These are phyloP conservation scores for Penicillium mononematosum DNA, from an alignment of 495 filamentous ascomycete species.

Conservation along the genomic window DNA sequence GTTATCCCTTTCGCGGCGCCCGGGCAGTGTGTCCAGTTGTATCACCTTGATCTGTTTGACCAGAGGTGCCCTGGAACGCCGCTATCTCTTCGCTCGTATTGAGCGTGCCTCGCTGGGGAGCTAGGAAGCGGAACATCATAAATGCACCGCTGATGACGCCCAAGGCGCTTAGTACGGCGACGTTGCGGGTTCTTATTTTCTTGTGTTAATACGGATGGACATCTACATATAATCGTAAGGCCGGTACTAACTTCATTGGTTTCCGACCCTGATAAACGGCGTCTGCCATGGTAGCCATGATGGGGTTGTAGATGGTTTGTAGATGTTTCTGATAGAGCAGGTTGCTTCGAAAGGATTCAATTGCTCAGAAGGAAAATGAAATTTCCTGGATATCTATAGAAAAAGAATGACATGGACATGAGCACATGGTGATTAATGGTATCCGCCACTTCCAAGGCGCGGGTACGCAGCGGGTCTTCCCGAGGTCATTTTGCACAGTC, in stretches of 20 bases:
- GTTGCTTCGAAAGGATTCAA: not conserved
- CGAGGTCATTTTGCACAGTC: too few relatives aligned
- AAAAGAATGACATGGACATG: constrained; percentile 3
- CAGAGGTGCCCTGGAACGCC: constrained; percentile 1
- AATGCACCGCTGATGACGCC: constrained; percentile 23
- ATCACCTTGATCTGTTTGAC: constrained; percentile 14
- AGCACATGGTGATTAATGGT: constrained; percentile 3
- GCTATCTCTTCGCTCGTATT: constrained; percentile 18
- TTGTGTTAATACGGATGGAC: not conserved
- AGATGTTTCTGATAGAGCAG: not conserved
- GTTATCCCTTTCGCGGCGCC: constrained; percentile 3
- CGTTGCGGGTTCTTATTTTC: constrained; percentile 16
- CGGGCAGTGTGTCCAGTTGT: constrained; percentile 3
- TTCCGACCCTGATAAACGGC: not conserved
- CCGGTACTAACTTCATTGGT: constrained; percentile 4
- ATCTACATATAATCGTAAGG: not conserved
- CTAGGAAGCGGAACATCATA: constrained; percentile 18
- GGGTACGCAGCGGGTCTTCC: too few relatives aligned
- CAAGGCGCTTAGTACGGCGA: constrained; percentile 19
- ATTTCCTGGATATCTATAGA: not conserved
- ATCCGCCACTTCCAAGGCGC: too few relatives aligned
- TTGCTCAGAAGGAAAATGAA: not conserved
- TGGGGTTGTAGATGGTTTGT: not conserved
- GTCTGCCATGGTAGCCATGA: constrained; percentile 4
- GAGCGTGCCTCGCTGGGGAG: constrained; percentile 10